Conservation (phyloP, 768 basidiomycete genomes). For the Cystobasidium ongulense region DNA sequence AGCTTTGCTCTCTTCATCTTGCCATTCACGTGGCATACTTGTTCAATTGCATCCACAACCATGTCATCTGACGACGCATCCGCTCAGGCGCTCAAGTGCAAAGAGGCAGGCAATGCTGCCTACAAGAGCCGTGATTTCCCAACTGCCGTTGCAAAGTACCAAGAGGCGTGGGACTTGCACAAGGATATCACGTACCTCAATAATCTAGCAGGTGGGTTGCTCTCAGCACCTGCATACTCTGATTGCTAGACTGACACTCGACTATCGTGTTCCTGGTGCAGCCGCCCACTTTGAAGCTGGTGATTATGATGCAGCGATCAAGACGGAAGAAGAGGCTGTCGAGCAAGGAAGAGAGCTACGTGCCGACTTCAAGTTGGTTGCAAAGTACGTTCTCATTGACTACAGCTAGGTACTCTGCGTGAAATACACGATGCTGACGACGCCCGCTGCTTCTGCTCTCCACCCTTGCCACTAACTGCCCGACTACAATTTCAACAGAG, state of each 20-base stretch:
- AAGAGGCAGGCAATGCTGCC: conserved; percentile 37
- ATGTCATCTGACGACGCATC: conserved; percentile 8
- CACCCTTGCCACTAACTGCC: not conserved
- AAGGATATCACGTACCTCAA: conserved; percentile 90
- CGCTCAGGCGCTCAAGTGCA: conserved; percentile 32
- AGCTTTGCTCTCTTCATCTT: not conserved
- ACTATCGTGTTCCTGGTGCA: not conserved
- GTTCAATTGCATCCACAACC: not conserved
- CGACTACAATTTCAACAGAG: conserved; percentile 45
- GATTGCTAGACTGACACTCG: not conserved
- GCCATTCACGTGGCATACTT: not conserved
- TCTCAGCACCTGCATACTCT: not conserved
- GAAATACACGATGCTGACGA: not conserved
- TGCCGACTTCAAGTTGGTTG: conserved; percentile 88
- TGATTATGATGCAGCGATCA: conserved; percentile 81
- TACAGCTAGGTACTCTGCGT: not conserved
- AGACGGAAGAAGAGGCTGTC: conserved; percentile 88
- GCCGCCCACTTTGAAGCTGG: conserved; percentile 92
- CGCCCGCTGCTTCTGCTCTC: conserved; percentile 24
- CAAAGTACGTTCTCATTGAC: conserved; percentile 52
- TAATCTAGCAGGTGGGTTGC: conserved; percentile 70
- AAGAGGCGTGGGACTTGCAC: conserved; percentile 84
- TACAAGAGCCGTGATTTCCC: conserved; percentile 58
- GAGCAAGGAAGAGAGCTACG: conserved; percentile 86
- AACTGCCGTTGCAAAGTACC: conserved; percentile 65